phyloP scores from a whole-genome alignment of 768 basidiomycete species.

The Amanita pseudoporphyria region DNA sequence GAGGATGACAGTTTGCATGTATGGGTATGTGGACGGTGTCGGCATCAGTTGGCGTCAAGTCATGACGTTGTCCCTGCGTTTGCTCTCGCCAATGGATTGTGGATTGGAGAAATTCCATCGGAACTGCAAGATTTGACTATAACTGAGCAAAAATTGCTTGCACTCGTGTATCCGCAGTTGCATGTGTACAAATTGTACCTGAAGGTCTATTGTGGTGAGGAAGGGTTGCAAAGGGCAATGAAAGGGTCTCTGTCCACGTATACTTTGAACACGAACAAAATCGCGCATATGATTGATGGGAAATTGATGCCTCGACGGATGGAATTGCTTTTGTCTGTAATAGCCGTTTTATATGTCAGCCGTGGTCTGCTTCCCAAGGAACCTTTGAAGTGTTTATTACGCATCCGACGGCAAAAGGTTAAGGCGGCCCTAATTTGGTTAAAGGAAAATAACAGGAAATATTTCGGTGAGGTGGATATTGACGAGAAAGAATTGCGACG shows the following conservation, averaged over 20 bases:
- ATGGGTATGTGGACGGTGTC: neutral
- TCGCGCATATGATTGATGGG: constrained; percentile 24
- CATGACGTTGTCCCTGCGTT: neutral
- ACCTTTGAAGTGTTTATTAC: no score
- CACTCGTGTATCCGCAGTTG: constrained; percentile 19
- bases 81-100: constrained; percentile 23
- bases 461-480: constrained; percentile 25
- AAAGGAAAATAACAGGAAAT: no score
- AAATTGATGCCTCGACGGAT: constrained; percentile 22
- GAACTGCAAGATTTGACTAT: constrained; percentile 21
- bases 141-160: constrained; percentile 27
- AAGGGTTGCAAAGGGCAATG: constrained; percentile 19
- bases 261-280: constrained; percentile 16
- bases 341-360: constrained; percentile 27
- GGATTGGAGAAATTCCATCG: constrained; percentile 26
- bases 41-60: neutral
- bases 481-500: constrained; percentile 24
- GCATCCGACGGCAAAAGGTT: no score
- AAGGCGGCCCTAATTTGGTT: no score
- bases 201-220: constrained; percentile 16
- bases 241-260: constrained; percentile 26
- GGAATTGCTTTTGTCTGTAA: constrained; percentile 19
- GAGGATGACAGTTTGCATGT: neutral
- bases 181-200: constrained; percentile 28
- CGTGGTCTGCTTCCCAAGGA: no score